A percentile compares a stretch with the other conserved stretches of the same genome.
These are phyloP conservation scores for Tylopilus sp. DNA, from an alignment of 768 basidiomycete species.

Conservation along the genomic window DNA sequence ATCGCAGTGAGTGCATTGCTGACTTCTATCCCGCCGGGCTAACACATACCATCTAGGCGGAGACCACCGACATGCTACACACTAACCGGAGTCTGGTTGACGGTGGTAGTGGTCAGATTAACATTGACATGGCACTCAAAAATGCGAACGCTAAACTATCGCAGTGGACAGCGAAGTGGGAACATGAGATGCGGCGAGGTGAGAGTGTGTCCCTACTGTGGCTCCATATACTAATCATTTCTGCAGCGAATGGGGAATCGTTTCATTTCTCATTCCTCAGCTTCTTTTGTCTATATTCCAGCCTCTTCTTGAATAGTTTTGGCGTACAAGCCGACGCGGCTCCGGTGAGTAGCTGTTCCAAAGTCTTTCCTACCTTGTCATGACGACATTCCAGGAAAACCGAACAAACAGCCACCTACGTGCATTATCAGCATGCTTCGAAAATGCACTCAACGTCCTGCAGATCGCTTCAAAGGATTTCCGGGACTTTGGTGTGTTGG, in stretches of 20 bases:
- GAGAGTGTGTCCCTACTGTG: slow-evolving; percentile 8
- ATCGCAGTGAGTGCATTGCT: slow-evolving; percentile 59
- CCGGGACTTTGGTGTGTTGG: slow-evolving; percentile 69
- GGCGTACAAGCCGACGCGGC: slow-evolving; percentile 65
- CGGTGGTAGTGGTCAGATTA: slow-evolving; percentile 56
- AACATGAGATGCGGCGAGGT: slow-evolving; percentile 71
- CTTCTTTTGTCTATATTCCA: slow-evolving; percentile 74
- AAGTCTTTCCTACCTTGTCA: background rate
- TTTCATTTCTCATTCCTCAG: slow-evolving; percentile 76
- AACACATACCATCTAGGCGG: slow-evolving; percentile 45
- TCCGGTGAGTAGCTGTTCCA: slow-evolving; percentile 41
- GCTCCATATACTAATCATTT: slow-evolving; percentile 5
- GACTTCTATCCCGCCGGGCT: background rate
- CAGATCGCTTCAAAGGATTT: slow-evolving; percentile 74
- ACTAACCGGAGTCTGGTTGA: slow-evolving; percentile 43
- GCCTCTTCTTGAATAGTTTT: slow-evolving; percentile 82
- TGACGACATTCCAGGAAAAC: slow-evolving; percentile 41
- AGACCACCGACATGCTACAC: slow-evolving; percentile 73
- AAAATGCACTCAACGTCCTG: slow-evolving; percentile 68
- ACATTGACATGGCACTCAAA: slow-evolving; percentile 68
- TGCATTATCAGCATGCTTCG: slow-evolving; percentile 68
- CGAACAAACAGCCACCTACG: slow-evolving; percentile 59
- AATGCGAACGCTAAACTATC: slow-evolving; percentile 71
- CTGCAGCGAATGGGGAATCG: slow-evolving; percentile 61
- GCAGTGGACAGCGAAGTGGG: slow-evolving; percentile 72